Base-by-base conservation (phyloP, 306 rosid species). In the Astragalus membranaceus region DNA sequence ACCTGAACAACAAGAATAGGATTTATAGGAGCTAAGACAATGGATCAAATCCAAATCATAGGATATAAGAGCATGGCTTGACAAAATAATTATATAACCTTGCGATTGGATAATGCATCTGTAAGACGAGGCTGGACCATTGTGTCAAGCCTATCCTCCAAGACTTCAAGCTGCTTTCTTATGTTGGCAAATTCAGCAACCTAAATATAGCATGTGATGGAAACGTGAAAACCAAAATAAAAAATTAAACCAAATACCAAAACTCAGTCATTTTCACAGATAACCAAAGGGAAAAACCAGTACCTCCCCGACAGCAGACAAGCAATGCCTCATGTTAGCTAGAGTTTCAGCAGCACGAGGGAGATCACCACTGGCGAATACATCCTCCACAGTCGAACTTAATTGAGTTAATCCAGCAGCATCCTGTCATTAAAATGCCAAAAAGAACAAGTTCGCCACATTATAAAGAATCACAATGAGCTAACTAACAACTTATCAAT, bases 271-370 rank as follows among this genome's bases (percentile, higher is more conserved):
- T 29, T 13, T 13, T 64, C 4, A 17, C 4, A 57, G 41, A 64
- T 48, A 67, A 63, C 47, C 69, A 20, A 11, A 14, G 56, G 50
- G 23, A 49, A 32, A 61, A 77, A 51, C 41, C 6, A 65, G 61
- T 80, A 87, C 99, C 97, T 91, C 97, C 58, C 99, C 99, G 58
- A 95, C 99, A 63, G 99, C 99, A 71, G 99, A 95, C 86, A 95
- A 82, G 78, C 99, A 95, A 73, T 91, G 97, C 75, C 99, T 83
- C 99, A 95, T 95, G 78, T 91, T 95, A 75, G 97, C 99, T 37
- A 95, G 81, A 26, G 95, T 89, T 67, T 95, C 99, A 7, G 99
- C 97, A 43, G 97, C 97, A 5, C 87, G 92, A 56, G 97, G 97
- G 55, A 95, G 99, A 89, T 95, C 96, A 17, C 99, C 99, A 69